Conservation (phyloP, 805 yeast genomes). For the Schwanniomyces sp. region DNA sequence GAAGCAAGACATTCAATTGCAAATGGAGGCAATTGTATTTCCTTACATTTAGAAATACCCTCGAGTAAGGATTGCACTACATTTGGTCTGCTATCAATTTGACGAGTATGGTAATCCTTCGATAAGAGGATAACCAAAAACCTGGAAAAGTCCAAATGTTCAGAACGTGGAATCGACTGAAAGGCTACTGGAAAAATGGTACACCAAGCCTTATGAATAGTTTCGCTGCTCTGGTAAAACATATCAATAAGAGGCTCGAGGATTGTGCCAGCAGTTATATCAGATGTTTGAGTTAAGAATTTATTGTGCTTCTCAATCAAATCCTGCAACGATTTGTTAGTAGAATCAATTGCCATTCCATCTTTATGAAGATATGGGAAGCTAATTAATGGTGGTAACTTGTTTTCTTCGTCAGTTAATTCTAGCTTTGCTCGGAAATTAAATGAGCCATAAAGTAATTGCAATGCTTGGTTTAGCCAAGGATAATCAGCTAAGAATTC, state of each 20-base stretch:
- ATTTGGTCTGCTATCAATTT: constrained; percentile 81
- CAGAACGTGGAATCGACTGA: constrained; percentile 71
- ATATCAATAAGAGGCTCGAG: constrained; percentile 74
- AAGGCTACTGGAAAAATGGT: constrained; percentile 80
- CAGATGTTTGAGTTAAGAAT: constrained; percentile 29
- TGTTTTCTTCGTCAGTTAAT: constrained; percentile 48
- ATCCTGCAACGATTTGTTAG: constrained; percentile 14
- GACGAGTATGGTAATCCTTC: constrained; percentile 91
- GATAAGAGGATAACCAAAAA: constrained; percentile 76
- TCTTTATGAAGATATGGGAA: constrained; percentile 31
- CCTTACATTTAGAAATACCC: constrained; percentile 74
- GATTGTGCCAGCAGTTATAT: constrained; percentile 55
- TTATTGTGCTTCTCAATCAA: constrained; percentile 26
- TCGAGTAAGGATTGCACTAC: constrained; percentile 82
- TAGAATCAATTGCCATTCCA: constrained; percentile 28
- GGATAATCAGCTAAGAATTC: constrained; percentile 89
- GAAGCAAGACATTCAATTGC: constrained; percentile 83
- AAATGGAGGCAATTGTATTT: constrained; percentile 88
- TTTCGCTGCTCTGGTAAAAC: constrained; percentile 76
- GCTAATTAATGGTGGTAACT: constrained; percentile 52
- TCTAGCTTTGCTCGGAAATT: constrained; percentile 49
- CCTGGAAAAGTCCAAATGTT: constrained; percentile 80
- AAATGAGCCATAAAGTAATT: constrained; percentile 77
- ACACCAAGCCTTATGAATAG: constrained; percentile 83
- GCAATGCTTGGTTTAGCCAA: constrained; percentile 94